Percentiles rank a stretch among this genome's conserved stretches.
These are phyloP conservation scores for Aspergillaceae sp. DNA, from an alignment of 2,329 filamentous ascomycete genomes.

Conservation along the genomic window DNA sequence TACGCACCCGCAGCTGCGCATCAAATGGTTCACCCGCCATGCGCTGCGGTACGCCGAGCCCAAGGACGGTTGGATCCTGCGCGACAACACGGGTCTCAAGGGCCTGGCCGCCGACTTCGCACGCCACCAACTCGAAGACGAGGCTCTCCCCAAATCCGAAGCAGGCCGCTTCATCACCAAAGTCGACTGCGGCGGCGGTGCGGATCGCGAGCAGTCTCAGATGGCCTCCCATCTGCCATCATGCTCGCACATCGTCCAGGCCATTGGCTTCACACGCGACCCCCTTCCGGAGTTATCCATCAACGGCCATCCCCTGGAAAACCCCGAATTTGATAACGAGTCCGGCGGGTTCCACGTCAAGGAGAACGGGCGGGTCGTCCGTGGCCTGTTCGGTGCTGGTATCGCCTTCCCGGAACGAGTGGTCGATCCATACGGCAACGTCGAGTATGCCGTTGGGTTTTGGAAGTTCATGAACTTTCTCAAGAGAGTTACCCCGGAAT, in stretches of 20 bases:
- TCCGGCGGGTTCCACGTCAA: constrained; percentile 42
- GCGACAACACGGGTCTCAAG: constrained; percentile 59
- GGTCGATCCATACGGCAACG: constrained; percentile 52
- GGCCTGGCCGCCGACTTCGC: constrained; percentile 54
- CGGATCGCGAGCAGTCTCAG: constrained; percentile 36
- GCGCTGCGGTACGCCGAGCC: constrained; percentile 53
- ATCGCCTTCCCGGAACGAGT: constrained; percentile 57
- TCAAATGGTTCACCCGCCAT: constrained; percentile 57
- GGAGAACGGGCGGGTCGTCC: constrained; percentile 33
- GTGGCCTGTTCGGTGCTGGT: constrained; percentile 52
- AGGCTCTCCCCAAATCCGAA: constrained; percentile 36
- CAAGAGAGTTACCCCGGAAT: constrained; percentile 46
- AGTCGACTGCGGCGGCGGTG: constrained; percentile 36
- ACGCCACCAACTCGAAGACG: constrained; percentile 49
- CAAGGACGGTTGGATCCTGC: constrained; percentile 55
- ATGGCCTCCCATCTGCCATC: constrained; percentile 41
- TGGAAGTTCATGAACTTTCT: constrained; percentile 59
- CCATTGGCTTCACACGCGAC: constrained; percentile 50
- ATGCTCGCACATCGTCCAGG: constrained; percentile 49
- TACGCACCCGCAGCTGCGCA: constrained; percentile 45
- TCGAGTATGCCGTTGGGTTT: constrained; percentile 54
- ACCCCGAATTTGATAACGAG: constrained; percentile 23
- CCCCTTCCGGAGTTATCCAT: constrained; percentile 42
- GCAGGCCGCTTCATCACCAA: constrained; percentile 42
- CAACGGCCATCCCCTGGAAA: constrained; percentile 16